Base-by-base conservation (phyloP, 345 rosid species). In the Citrus mangshanensis region DNA sequence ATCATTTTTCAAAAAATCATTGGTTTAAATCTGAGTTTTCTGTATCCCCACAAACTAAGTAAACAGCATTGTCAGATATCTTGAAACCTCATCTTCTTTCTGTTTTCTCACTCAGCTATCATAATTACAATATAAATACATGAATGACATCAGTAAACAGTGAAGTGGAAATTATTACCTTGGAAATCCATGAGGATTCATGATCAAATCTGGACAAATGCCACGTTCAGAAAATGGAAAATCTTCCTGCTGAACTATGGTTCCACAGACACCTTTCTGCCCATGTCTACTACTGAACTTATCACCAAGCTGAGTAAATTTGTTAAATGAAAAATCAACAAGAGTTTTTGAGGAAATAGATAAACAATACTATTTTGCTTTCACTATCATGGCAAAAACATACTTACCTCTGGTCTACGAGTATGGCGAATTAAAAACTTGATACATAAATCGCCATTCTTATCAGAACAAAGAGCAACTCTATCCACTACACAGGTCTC, bases 111-210 rank as follows among this genome's bases (percentile, higher is more conserved):
- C 61, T 28, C 40, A 28, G n/a, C 10, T 54, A 16, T 7, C 60
- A 51, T 70, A 70, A 70, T 14, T 6, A 27, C 19, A 49, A 18
- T 32, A 71, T 8, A 6, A 21, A 72, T 9, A 30, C 13, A 55
- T 54, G 24, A 32, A 55, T 56, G 30, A 70, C 10, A 13, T 34
- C 65, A 34, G 24, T 32, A 14, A 62, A 27, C 4, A 21, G 51
- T 34, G 24, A 34, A 49, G 70, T 6, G 68, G 55, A 72, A 83
- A 55, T 28, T 30, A 24, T 77, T 77, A 93, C 98, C 99, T 93
- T 66, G 99, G 99, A 84, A 95, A 95, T 37, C 99, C 98, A 89
- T 95, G 99, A 77, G 98, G 99, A 73, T 95, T 95, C 98, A 95
- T 95, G 76, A 93, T 95, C 73, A 95, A 85, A 87, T 95, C 99